A percentile compares a stretch with the other conserved stretches of the same genome.
These are phyloP conservation scores for Orobanche coerulescens DNA, from an alignment of 257 asterid genomes.

Conservation along the genomic window DNA sequence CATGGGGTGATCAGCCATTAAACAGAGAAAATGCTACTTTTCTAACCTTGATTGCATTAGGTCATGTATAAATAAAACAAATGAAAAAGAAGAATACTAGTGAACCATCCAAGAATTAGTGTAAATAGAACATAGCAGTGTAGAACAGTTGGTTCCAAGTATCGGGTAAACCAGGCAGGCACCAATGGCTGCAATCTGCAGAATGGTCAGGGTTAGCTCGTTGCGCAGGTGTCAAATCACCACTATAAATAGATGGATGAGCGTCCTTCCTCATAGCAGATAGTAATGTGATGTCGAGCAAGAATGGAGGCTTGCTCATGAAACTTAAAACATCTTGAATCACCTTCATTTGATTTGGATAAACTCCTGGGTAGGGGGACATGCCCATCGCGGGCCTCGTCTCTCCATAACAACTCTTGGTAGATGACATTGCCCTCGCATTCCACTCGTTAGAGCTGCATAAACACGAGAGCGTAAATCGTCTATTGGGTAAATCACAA, in stretches of 20 bases:
- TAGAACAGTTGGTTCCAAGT: constrained; percentile 52
- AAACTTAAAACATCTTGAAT: constrained; percentile 41
- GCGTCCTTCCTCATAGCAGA: constrained; percentile 45
- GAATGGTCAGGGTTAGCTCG: constrained; percentile 78
- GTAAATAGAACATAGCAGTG: constrained; percentile 41
- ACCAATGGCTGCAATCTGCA: constrained; percentile 56
- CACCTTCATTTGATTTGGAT: constrained; percentile 58
- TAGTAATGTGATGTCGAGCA: constrained; percentile 38
- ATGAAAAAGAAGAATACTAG: too few species aligned
- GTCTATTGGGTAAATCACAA: too few species aligned
- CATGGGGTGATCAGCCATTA: too few species aligned
- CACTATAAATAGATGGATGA: constrained; percentile 39
- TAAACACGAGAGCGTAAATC: too few species aligned
- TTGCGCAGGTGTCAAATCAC: constrained; percentile 22
- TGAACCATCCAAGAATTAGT: background rate
- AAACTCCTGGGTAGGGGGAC: constrained; percentile 40
- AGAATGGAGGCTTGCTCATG: constrained; percentile 25
- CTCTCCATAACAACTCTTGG: too few species aligned
- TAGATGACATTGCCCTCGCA: too few species aligned
- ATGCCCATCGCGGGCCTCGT: too few species aligned
- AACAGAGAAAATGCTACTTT: too few species aligned
- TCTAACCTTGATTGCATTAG: too few species aligned
- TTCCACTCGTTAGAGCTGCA: too few species aligned
- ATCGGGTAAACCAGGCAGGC: constrained; percentile 51
- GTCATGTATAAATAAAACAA: too few species aligned